Evolutionary conservation across 495 filamentous ascomycete species (phyloP), one percentile per base, ranked within the genome.

Genomic region (Penicillium silybi): DNA sequence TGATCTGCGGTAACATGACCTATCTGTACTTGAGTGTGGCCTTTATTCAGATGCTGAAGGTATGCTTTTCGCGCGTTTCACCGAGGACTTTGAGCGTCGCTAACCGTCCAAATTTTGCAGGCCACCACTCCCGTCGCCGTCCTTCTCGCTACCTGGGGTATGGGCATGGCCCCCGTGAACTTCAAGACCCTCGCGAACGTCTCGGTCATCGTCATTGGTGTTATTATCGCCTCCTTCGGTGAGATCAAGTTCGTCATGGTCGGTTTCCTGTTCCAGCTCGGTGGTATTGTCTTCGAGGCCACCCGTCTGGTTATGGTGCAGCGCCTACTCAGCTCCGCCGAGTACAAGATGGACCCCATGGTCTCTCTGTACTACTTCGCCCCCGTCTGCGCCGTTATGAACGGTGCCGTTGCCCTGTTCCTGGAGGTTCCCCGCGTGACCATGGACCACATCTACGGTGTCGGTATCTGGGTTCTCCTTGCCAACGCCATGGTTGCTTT

Each of bases 31-130:
- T 97, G 54, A 89, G 86, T 62, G 91, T 96, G 54, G 83, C 91
- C 40, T 97, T 97, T 71, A 97, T 97, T 68, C 91, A 97, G 77
- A 97, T 97, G 91, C 81, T 97, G 62, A 96, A 96, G 88, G 85
- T 86, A 51, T 46, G 78, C 69, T 49, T 32, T 13, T 32, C 13
- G 29, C 29, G 29, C 29, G 6, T 32, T 32, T 32, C 4, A 3
- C 8, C 8, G 11, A 3, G 29, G 2, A 13, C 2, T 3, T 13
- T 1, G 10, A 32, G 10, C 29, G 29, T 32, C 29, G 29, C 29
- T 32, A 32, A 32, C 11, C 1, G 13, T 13, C 9, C 9, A 9
- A 38, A 25, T 48, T 54, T 15, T 50, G 39, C 50, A 92, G 88
- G 91, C 91, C 57, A 93, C 89, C 27, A 95, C 87, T 35, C 92